Evolutionary conservation across 1,284 basidiomycete genomes (phyloP), one percentile per base, ranked within the genome.

Genomic region (Ustilago bromivora): DNA sequence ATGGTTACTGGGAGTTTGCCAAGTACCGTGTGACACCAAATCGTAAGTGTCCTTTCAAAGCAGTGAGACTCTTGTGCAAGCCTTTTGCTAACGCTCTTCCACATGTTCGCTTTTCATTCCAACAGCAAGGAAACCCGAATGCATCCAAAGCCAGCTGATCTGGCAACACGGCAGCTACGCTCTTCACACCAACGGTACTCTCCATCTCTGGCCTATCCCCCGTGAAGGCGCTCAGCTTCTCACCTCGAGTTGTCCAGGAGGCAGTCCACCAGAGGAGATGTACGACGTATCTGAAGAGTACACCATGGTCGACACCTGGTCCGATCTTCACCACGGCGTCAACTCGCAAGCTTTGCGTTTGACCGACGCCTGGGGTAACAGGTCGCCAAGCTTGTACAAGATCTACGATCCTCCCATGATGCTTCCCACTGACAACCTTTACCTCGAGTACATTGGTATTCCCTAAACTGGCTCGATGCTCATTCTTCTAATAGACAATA

Each of bases 141-240:
- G 85, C 68, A 80, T 81, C 31, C 74, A 70, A 38, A 74, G 74
- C 8, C 76, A 82, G 49, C 75, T 86, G 28, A 71, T 85, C 53
- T 86, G 83, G 83, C 85, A 86, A 66, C 85, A 86, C 61, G 85
- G 85, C 47, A 79, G 70, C 62, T 85, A 82, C 66, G 66, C 71
- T 4, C 67, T 84, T 13, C 73, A 80, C 69, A 3, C 55, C 32
- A 83, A 85, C 57, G 74, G 74, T 10, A 76, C 74, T 4, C 66
- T 76, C 1, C 65, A 68, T 17, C 69, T 76, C 56, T 66, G 61
- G 40, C 74, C 74, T 2, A 72, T 76, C 56, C 13, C 74, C 4
- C 43, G 74, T 11, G 74, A 76, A 54, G 74, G 74, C 17, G 74
- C 74, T 8, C 74, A 76, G 35, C 64, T 76, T 11, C 62, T 76